Evolutionary conservation across 306 rosid genomes (phyloP).

Genomic region (Trifolium fragiferum): DNA sequence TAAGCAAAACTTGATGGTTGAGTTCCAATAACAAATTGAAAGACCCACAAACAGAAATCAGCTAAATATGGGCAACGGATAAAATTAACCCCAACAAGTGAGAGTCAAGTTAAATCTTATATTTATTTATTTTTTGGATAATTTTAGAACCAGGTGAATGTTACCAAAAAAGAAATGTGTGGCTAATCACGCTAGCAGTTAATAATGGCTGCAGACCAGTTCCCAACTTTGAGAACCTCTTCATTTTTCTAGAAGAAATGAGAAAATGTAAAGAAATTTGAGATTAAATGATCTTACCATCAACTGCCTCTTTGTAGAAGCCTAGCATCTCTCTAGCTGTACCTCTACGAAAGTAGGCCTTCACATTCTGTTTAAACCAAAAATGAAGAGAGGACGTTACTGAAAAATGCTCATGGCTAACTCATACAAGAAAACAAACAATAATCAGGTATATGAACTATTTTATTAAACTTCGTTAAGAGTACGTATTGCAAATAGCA

Average conservation of each 20-base stretch:
- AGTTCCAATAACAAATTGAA: slow-evolving; percentile 16
- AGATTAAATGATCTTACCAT: slow-evolving; percentile 59
- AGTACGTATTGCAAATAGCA: not conserved
- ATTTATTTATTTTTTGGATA: not conserved
- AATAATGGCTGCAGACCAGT: not conserved
- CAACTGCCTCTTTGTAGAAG: slow-evolving; percentile 87
- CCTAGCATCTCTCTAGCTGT: slow-evolving; percentile 95
- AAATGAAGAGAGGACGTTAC: slow-evolving; percentile 20
- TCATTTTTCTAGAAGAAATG: slow-evolving; percentile 21
- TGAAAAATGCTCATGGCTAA: slow-evolving; percentile 8
- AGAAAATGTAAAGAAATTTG: slow-evolving; percentile 17
- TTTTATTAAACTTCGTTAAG: not conserved
- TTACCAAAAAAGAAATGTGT: slow-evolving; percentile 1
- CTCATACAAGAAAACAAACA: slow-evolving; percentile 24
- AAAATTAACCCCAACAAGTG: not conserved
- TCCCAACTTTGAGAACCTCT: not conserved
- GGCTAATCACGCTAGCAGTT: not conserved
- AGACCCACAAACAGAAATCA: slow-evolving; percentile 27
- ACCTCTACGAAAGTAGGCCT: slow-evolving; percentile 92
- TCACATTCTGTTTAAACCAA: slow-evolving; percentile 73
- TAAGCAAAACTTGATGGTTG: slow-evolving; percentile 9
- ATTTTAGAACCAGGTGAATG: not conserved
- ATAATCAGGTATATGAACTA: slow-evolving; percentile 20
- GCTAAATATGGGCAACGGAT: not conserved
- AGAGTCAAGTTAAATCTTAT: not conserved